Conservation (phyloP, 1,284 basidiomycete genomes). For the Pseudozyma flocculosa region DNA sequence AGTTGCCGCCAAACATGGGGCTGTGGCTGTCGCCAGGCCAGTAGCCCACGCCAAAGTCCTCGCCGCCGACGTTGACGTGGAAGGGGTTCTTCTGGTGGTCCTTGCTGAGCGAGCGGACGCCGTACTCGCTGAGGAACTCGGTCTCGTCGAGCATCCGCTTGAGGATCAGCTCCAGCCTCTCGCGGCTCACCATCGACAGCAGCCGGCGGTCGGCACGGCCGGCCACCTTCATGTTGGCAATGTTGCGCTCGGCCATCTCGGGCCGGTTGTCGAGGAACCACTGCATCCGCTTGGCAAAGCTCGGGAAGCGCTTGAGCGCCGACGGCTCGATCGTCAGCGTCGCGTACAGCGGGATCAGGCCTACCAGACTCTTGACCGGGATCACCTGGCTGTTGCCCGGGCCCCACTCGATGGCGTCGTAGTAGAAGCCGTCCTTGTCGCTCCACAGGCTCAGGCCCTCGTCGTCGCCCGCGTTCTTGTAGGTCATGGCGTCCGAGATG, state of each 20-base stretch:
- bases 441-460: slow-evolving; percentile 82
- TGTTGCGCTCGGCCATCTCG: slow-evolving; percentile 81
- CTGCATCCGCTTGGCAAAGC: slow-evolving; percentile 96
- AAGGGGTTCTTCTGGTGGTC: slow-evolving; percentile 88
- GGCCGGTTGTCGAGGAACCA: slow-evolving; percentile 95
- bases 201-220: slow-evolving; percentile 74
- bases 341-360: slow-evolving; percentile 91
- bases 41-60: slow-evolving; percentile 87
- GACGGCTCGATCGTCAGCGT: slow-evolving; percentile 89
- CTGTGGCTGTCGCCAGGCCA: slow-evolving; percentile 97
- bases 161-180: slow-evolving; percentile 80
- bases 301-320: slow-evolving; percentile 84
- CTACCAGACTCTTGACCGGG: slow-evolving; percentile 87
- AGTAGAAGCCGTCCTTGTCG: slow-evolving; percentile 95
- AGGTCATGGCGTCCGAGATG: slow-evolving; percentile 78
- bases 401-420: slow-evolving; percentile 92
- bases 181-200: slow-evolving; percentile 86
- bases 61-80: slow-evolving; percentile 88
- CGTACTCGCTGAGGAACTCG: slow-evolving; percentile 92
- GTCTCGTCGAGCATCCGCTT: slow-evolving; percentile 85
- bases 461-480: slow-evolving; percentile 64
- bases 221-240: slow-evolving; percentile 79
- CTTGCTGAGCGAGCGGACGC: slow-evolving; percentile 82
- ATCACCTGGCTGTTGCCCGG: slow-evolving; percentile 70
- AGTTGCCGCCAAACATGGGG: slow-evolving; percentile 97